Base-by-base conservation (phyloP, 75 land plant species). In the Adiantum capillusveneris region DNA sequence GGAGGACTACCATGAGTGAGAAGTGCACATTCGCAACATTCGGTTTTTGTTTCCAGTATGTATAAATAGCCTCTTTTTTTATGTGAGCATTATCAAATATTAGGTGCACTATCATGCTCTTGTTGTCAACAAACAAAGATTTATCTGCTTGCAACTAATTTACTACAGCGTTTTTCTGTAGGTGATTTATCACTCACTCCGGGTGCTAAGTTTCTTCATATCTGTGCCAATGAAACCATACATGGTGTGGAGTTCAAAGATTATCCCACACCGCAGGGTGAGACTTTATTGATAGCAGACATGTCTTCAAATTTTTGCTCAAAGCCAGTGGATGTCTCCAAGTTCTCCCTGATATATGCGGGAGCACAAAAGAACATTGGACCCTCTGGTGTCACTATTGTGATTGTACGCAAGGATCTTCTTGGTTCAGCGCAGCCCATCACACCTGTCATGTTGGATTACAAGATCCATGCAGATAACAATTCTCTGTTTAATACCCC, bases 281-380 rank as follows among this genome's bases (percentile, higher is more conserved):
- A 57, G 13, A 62, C 75, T 29, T 1, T 94, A 31, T 53, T 94
- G 34, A 75, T 94, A 1, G 98, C 98, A 6, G 98, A 89, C 56
- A 86, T 94, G 87, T 89, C 96, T 7, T 94, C 98, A 18, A 94
- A 94, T 51, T 94, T 94, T 71, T 94, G 98, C 65, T 94, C 98
- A 19, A 94, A 94, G 73, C 98, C 96, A 0, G 90, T 94, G n/a
- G 95, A 94, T 60, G 91, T 94, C 13, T 70, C 82, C 19, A 83
- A 74, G 53, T 94, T 94, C 44, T 96, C 87, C 29, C 0, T 84
- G 45, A 84, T 94, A 55, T 94, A 89, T 62, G 98, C 91, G 5
- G 98, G 98, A 5, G 98, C 90, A 0, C 98, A 94, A 84, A 94
- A 94, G 76, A 94, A 94, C 41, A 78, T 94, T 1, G 98, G 98